Percentiles rank a stretch among this genome's conserved stretches.
phyloP scores from a whole-genome alignment of 768 basidiomycete species.

The Termitomyces sp. region DNA sequence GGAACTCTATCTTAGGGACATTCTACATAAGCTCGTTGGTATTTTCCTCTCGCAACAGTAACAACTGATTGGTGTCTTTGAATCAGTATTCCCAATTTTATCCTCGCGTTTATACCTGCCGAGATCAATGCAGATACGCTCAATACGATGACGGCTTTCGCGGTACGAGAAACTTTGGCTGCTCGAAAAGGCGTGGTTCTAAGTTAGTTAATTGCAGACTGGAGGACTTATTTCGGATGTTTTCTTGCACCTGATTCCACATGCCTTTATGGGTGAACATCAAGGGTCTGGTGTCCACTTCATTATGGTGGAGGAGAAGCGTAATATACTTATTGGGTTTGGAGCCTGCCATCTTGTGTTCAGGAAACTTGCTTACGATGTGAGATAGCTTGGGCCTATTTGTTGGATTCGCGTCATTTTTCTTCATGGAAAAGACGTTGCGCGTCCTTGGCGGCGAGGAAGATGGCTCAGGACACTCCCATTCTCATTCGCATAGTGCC shows the following conservation, averaged over 20 bases:
- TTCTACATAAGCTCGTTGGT: constrained; percentile 96
- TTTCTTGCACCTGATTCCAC: constrained; percentile 88
- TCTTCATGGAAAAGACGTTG: constrained; percentile 90
- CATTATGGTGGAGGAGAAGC: constrained; percentile 85
- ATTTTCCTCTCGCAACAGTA: background rate
- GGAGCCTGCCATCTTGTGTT: constrained; percentile 12
- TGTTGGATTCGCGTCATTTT: constrained; percentile 84
- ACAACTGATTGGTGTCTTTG: constrained; percentile 13
- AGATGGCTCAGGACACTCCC: constrained; percentile 53
- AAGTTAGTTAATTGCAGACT: constrained; percentile 41
- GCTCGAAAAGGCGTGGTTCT: constrained; percentile 7
- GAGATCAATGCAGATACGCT: constrained; percentile 81
- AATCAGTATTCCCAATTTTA: constrained; percentile 85
- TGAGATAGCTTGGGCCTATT: constrained; percentile 70
- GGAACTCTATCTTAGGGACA: constrained; percentile 87
- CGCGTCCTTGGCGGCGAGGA: constrained; percentile 67
- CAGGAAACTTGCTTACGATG: background rate
- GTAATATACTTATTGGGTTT: constrained; percentile 88
- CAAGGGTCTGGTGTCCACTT: constrained; percentile 70
- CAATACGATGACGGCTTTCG: constrained; percentile 94
- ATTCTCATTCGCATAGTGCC: constrained; percentile 56
- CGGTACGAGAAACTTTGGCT: constrained; percentile 44
- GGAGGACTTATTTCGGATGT: constrained; percentile 92
- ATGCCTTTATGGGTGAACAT: constrained; percentile 88
- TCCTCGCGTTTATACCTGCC: constrained; percentile 90